Percentiles rank a stretch among this genome's conserved stretches.
phyloP scores from a whole-genome alignment of 345 rosid genomes.

The Noccaea caerulescens region DNA sequence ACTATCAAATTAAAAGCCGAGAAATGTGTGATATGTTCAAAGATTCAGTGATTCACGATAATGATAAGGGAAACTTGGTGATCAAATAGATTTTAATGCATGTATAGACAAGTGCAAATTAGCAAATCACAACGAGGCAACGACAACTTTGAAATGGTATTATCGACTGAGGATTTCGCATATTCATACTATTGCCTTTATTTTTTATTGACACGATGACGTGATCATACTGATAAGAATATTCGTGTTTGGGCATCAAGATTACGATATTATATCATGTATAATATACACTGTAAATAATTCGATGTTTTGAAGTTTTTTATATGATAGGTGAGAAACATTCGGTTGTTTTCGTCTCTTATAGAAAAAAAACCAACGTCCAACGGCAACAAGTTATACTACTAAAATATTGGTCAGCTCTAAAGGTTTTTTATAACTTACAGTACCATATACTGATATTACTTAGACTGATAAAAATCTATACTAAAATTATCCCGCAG shows the following conservation, averaged over 20 bases:
- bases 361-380: too few relatives aligned
- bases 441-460: too few relatives aligned
- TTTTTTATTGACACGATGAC: neutral
- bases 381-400: too few relatives aligned
- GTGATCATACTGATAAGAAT: constrained; percentile 23
- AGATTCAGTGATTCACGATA: constrained; percentile 38
- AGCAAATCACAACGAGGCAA: constrained; percentile 28
- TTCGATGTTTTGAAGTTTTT: neutral
- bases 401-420: too few relatives aligned
- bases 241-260: constrained; percentile 21
- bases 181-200: neutral
- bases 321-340: too few relatives aligned
- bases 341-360: too few relatives aligned
- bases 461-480: too few relatives aligned
- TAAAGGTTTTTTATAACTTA: too few relatives aligned
- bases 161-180: neutral
- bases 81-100: neutral
- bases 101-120: neutral
- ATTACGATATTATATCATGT: neutral
- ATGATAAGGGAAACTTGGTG: neutral
- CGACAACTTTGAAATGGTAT: constrained; percentile 5
- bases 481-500: too few relatives aligned
- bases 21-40: constrained; percentile 36
- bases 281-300: neutral
- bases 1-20: constrained; percentile 25